These are phyloP conservation scores for Porodaedalea pini DNA, from an alignment of 1,284 basidiomycete genomes.

Conservation along the genomic window DNA sequence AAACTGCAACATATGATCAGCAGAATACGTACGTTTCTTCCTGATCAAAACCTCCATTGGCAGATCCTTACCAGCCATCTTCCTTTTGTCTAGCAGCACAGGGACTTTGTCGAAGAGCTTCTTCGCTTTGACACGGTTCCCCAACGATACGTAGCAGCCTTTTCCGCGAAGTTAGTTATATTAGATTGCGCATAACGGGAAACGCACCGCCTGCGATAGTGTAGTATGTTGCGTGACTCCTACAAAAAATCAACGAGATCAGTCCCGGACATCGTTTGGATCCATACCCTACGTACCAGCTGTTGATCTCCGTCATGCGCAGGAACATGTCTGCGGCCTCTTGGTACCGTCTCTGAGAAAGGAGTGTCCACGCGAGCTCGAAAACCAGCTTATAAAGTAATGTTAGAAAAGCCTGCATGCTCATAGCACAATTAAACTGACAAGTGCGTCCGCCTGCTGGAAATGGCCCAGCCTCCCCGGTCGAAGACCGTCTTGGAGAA, in stretches of 20 bases:
- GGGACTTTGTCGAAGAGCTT: constrained; percentile 61
- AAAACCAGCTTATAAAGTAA: constrained; percentile 53
- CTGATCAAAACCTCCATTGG: constrained; percentile 74
- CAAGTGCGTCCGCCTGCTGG: constrained; percentile 67
- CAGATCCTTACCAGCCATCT: constrained; percentile 61
- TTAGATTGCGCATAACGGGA: not conserved
- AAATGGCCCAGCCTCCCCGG: constrained; percentile 52
- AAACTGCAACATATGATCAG: not conserved
- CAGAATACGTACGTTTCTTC: constrained; percentile 53
- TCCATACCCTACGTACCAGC: constrained; percentile 44
- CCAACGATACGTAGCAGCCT: constrained; percentile 60
- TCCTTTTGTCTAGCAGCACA: constrained; percentile 52
- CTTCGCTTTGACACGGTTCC: constrained; percentile 52
- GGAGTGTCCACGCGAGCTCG: constrained; percentile 72
- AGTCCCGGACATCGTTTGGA: not conserved
- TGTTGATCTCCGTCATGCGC: constrained; percentile 60
- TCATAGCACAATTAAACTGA: constrained; percentile 30
- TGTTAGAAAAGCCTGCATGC: not conserved
- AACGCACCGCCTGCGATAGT: constrained; percentile 61
- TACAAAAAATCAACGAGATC: constrained; percentile 27
- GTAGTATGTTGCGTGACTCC: constrained; percentile 75
- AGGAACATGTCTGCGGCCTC: constrained; percentile 67
- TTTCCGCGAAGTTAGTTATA: constrained; percentile 5
- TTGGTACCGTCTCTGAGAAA: constrained; percentile 59
- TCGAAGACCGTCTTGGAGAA: constrained; percentile 56